Percentiles rank a stretch among this genome's conserved stretches.
Conservation (phyloP, 2,329 filamentous ascomycete species). For the Fusarium stilboides region DNA sequence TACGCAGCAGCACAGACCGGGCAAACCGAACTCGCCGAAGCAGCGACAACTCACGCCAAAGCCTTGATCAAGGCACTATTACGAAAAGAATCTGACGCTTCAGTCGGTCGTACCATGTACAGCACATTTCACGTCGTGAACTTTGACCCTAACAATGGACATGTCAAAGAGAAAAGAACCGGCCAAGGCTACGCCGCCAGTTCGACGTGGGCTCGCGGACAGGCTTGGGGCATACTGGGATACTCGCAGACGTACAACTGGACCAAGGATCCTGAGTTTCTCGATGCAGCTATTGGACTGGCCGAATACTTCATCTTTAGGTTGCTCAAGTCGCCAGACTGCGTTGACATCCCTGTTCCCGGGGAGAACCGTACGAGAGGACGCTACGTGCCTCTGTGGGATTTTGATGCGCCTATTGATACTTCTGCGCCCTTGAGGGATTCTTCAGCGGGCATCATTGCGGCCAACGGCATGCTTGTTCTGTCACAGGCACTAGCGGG, state of each 20-base stretch:
- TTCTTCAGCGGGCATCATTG: slow-evolving; percentile 57
- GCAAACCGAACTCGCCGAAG: slow-evolving; percentile 45
- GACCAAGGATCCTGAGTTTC: slow-evolving; percentile 61
- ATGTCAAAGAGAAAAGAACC: slow-evolving; percentile 61
- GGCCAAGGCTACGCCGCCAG: slow-evolving; percentile 63
- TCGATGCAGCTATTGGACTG: slow-evolving; percentile 61
- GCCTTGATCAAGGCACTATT: slow-evolving; percentile 59
- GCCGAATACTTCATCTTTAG: slow-evolving; percentile 66
- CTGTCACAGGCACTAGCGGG: slow-evolving; percentile 54
- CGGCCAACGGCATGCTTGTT: slow-evolving; percentile 58
- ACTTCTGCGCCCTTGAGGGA: slow-evolving; percentile 52
- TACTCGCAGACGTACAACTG: slow-evolving; percentile 66
- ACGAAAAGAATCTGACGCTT: slow-evolving; percentile 52
- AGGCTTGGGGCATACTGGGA: slow-evolving; percentile 67
- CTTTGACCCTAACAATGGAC: slow-evolving; percentile 61
- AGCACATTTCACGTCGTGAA: slow-evolving; percentile 66
- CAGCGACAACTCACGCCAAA: slow-evolving; percentile 58
- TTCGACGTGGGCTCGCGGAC: slow-evolving; percentile 67
- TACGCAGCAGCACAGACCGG: slow-evolving; percentile 55
- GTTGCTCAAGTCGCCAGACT: slow-evolving; percentile 54
- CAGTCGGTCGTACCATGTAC: slow-evolving; percentile 45
- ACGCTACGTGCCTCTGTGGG: slow-evolving; percentile 56
- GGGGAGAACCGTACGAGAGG: slow-evolving; percentile 34
- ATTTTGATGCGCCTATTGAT: slow-evolving; percentile 64
- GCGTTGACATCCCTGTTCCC: slow-evolving; percentile 45